Base-by-base conservation (phyloP, 2,329 filamentous ascomycete species). In the Aureobasidium musti region DNA sequence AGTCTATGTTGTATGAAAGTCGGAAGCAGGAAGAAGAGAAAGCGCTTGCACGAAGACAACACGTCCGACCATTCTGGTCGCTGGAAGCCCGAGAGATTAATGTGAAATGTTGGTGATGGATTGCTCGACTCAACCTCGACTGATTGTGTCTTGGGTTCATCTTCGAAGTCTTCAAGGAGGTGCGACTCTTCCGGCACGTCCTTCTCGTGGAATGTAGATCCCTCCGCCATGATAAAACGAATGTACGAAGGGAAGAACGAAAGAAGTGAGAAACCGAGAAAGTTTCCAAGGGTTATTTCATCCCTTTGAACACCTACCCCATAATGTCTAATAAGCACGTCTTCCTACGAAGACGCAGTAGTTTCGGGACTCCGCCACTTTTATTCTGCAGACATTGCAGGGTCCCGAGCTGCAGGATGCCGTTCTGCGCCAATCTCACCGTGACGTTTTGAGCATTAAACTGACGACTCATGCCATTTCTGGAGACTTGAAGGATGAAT, bases 11-110 rank as follows among this genome's bases (percentile, higher is more conserved):
- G 64, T 13, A 66, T 11, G 21, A 66, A 66, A 13, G 53, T 59
- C 13, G 64, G 64, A n/a, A 66, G 19, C 21, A 66, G 53, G 30
- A 66, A 66, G 53, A 66, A 60, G 8, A 66, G 35, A 33, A 59
- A 59, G 28, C 43, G 52, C 21, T 52, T 53, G 33, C 30, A 13
- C 11, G 13, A 21, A n/a, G 50, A n/a, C 21, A 41, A 33, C 1
- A 43, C 6, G 19, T n/a, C 19, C 1, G 21, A 11, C 43, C 39
- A 54, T 41, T 66, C 21, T 50, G 64, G 41, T 26, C 10, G 33
- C 21, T 60, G 52, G 3, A 45, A 28, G n/a, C 61, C 50, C 26
- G 53, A 50, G 33, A 59, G 54, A 33, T 60, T 59, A 17, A 53
- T 30, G 59, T 63, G 59, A 17, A 63, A 13, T 19, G 60, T 43